Evolutionary conservation across 805 yeast genomes (phyloP), one percentile per base, ranked within the genome.

Genomic region (Jamesozyma gamospora): DNA sequence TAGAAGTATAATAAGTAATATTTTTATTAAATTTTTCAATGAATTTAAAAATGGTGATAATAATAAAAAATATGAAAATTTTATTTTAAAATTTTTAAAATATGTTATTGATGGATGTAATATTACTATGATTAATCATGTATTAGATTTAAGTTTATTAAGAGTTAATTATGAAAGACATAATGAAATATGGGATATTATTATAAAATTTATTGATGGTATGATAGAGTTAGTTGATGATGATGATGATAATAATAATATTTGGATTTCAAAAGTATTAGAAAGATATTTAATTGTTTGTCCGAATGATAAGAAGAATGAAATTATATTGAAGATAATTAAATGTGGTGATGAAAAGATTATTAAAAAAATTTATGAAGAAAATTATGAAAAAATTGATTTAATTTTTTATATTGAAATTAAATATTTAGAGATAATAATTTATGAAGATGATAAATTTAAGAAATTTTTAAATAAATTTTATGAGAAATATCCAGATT

Each of bases 41-140:
- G 58, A 74, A 15, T 81, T 73, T 53, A 72, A 72, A 34, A 51
- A 64, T 19, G 65, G 8, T 21, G 8, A 21, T 21, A 49, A 46
- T 26, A 8, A 28, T 19, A 26, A 21, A n/a, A 36, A 39, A 14
- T 43, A 79, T 55, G 68, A 69, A 4, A 46, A 63, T 24, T 69
- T 81, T 26, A 73, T 92, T 73, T 60, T 67, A 1, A 51, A 70
- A 43, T 82, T 75, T 41, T 60, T 80, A 33, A 48, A 61, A 16
- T 74, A 69, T 56, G 75, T 75, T 45, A 55, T 29, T 60, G 59
- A 44, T 42, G 70, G 28, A 44, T 60, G 15, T 58, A 61, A 38
- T 60, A 58, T 51, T 59, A 55, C 9, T 59, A 58, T 39, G 34
- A 53, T 46, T 40, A 44, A 39, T 41, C 39, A 17, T 62, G 70